Base-by-base conservation (phyloP, 371 early-diverging fungal species). In the Gilbertella persicaria region DNA sequence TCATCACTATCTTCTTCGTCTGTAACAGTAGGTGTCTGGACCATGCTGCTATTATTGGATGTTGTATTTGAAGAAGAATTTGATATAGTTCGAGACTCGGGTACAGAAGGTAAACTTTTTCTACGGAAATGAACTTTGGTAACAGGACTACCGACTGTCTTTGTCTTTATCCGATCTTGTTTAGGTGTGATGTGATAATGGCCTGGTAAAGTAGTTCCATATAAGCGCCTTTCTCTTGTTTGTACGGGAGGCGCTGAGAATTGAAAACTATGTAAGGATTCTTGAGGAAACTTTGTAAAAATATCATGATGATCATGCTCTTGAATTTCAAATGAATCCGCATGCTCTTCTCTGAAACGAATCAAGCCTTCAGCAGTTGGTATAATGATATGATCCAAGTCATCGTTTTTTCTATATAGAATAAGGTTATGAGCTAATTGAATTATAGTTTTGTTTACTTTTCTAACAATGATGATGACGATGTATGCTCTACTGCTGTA, bases 241-340 rank as follows among this genome's bases (percentile, higher is more conserved):
- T 36, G 42, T 19, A 8, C 23, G 28, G 36, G 67, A 66, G 39
- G 52, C n/a, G 62, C 55, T 20, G 81, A 71, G 55, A 82, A 82
- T 10, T 69, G 72, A 60, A 70, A 82, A 21, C 80, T 80, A 50
- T 82, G 84, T 6, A 84, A 51, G 3, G 84, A 82, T 47, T 82
- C 80, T 45, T 78, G 73, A 24, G 78, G 71, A 52, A 43, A 25
- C 13, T 21, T 24, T 8, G 13, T 33, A 33, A 33, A 33, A 21
- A 43, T 24, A 13, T 24, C 33, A 9, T 45, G 16, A 20, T 50
- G 23, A 39, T 50, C 37, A 10, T 37, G 26, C 23, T 50, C 40
- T 13, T 50, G 23, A 16, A 37, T 50, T 23, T 37, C 28, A 17
- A n/a, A n/a, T 39, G 37, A 20, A 38, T 39, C 39, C 7, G 20